Conservation (phyloP, 2,329 filamentous ascomycete species). For the Aspergillus viridinutans region DNA sequence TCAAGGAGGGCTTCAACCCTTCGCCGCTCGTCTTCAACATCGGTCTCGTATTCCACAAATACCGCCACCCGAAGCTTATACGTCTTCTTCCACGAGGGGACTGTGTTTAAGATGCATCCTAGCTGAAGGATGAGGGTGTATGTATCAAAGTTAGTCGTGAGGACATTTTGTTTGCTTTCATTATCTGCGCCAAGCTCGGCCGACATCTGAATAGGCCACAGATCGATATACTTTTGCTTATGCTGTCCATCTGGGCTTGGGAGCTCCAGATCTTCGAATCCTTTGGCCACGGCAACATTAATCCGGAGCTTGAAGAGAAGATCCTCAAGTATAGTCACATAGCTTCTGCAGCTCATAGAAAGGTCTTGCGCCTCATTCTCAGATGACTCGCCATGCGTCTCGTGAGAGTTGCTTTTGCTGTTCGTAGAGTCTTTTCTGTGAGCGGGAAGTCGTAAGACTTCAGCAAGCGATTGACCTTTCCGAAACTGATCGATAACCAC, state of each 20-base stretch:
- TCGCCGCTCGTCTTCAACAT: conserved; percentile 72
- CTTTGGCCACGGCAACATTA: conserved; percentile 80
- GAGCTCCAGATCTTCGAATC: conserved; percentile 71
- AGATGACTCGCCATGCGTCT: conserved; percentile 38
- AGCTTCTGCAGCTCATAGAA: conserved; percentile 66
- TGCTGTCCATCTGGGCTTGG: conserved; percentile 57
- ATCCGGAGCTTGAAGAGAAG: conserved; percentile 71
- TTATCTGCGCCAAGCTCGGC: conserved; percentile 69
- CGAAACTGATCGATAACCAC: conserved; percentile 75
- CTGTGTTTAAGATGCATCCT: conserved; percentile 77
- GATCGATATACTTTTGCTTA: conserved; percentile 73
- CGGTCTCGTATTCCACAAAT: conserved; percentile 83
- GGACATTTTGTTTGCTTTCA: conserved; percentile 59
- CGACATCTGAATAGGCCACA: conserved; percentile 94
- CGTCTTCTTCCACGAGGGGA: conserved; percentile 71
- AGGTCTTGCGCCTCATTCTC: conserved; percentile 65
- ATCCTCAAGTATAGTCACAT: conserved; percentile 80
- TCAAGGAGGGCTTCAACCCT: conserved; percentile 70
- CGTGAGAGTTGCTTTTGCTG: conserved; percentile 17
- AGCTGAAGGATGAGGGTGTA: conserved; percentile 84
- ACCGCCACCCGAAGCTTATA: conserved; percentile 74
- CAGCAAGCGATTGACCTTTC: conserved; percentile 53
- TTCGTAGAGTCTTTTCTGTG: conserved; percentile 17
- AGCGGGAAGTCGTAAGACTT: conserved; percentile 50
- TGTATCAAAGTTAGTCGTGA: conserved; percentile 89